These are phyloP conservation scores for Picea sitchensis DNA, from an alignment of 75 land plant genomes.

Conservation along the genomic window DNA sequence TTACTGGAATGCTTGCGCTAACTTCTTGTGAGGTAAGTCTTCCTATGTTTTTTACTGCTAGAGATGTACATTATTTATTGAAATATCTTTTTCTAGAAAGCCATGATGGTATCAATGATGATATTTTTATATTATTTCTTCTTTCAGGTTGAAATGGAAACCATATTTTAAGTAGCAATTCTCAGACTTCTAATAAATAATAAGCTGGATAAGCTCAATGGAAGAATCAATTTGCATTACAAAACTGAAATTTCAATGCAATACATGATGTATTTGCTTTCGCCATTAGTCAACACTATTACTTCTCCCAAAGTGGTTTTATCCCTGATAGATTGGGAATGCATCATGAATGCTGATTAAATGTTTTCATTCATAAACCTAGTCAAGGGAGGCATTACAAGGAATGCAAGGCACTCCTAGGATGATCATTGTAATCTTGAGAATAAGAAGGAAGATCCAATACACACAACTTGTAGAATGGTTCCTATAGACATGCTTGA, in stretches of 20 bases:
- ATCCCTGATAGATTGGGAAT: slow-evolving; percentile 38
- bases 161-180: slow-evolving; percentile 39
- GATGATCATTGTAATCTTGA: neutral
- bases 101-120: neutral
- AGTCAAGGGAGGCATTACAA: neutral
- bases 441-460: neutral
- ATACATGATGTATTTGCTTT: slow-evolving; percentile 43
- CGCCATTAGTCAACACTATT: slow-evolving; percentile 20
- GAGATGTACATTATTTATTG: neutral
- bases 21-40: slow-evolving; percentile 22
- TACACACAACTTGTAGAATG: slow-evolving; percentile 23
- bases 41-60: neutral
- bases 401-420: neutral
- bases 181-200: slow-evolving; percentile 19
- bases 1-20: slow-evolving; percentile 25
- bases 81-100: neutral
- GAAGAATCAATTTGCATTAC: neutral
- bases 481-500: slow-evolving; percentile 25
- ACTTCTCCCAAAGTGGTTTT: neutral
- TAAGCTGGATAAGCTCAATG: slow-evolving; percentile 9
- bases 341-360: slow-evolving; percentile 15
- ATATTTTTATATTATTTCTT: neutral
- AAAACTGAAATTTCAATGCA: neutral
- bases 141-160: slow-evolving; percentile 36
- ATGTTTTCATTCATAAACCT: neutral